These are phyloP conservation scores for Odonthalia washingtoniensis DNA, from an alignment of 31 red algal species.

Conservation along the genomic window DNA sequence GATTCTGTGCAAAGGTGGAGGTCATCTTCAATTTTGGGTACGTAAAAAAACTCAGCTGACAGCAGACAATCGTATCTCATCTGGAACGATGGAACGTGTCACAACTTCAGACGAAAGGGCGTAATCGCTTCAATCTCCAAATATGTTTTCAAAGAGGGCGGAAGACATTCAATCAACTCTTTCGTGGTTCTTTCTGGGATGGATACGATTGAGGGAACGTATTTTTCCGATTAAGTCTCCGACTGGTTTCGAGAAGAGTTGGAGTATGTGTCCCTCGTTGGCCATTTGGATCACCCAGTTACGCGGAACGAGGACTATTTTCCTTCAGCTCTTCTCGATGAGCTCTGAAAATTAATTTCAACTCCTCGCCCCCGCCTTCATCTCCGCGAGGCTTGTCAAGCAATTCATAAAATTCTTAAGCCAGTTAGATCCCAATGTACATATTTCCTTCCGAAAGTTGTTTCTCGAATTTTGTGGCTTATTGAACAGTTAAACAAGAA, in stretches of 20 bases:
- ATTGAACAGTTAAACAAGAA: slow-evolving; percentile 49
- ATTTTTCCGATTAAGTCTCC: no score
- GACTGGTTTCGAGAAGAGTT: no score
- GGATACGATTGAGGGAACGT: slow-evolving; percentile 19
- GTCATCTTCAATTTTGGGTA: no score
- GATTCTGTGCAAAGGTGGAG: no score
- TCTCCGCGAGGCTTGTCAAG: slow-evolving; percentile 85
- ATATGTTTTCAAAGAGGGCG: not conserved
- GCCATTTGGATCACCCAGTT: slow-evolving; percentile 88
- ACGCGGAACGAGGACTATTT: slow-evolving; percentile 92
- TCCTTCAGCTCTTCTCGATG: slow-evolving; percentile 89
- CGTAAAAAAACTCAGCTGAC: no score
- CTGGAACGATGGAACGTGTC: no score
- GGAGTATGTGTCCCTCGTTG: no score
- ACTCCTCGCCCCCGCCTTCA: slow-evolving; percentile 69
- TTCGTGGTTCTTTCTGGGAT: slow-evolving; percentile 23
- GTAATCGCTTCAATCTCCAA: no score
- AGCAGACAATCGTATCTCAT: no score
- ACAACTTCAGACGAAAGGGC: no score
- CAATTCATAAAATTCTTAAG: slow-evolving; percentile 85
- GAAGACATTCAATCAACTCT: slow-evolving; percentile 20
- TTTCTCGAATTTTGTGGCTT: slow-evolving; percentile 95
- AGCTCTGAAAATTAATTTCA: slow-evolving; percentile 83
- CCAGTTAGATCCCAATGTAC: slow-evolving; percentile 76
- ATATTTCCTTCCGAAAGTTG: slow-evolving; percentile 80